Conservation (phyloP, 345 rosid species). For the Isatis tinctoria region DNA sequence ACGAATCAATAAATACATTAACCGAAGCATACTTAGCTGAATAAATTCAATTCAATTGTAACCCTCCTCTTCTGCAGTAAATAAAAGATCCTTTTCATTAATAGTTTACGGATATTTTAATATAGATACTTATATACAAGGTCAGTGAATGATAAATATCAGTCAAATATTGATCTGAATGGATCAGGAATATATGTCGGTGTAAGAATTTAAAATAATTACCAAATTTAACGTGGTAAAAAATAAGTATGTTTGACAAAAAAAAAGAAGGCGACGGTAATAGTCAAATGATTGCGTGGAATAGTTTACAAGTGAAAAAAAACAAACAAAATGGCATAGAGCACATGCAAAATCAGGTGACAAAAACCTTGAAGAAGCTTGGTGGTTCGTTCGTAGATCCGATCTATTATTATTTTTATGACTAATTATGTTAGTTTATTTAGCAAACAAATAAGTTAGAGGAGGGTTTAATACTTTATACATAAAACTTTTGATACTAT, state of each 20-base stretch:
- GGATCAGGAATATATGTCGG: conserved; percentile 11
- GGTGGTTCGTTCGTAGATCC: conserved; percentile 24
- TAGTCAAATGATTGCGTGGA: not conserved
- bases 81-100: not conserved
- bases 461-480: not conserved
- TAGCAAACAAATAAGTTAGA: conserved; percentile 14
- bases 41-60: not conserved
- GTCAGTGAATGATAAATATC: not conserved
- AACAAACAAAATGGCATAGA: not conserved
- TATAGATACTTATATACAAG: not conserved
- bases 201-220: not conserved
- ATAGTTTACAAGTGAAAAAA: not conserved
- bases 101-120: not conserved
- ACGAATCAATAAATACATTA: conserved; percentile 4
- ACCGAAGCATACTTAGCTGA: not conserved
- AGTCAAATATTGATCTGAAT: conserved; percentile 1
- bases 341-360: conserved; percentile 28
- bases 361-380: not conserved
- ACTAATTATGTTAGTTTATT: not conserved
- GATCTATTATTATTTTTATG: not conserved
- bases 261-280: not conserved
- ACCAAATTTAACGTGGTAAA: not conserved
- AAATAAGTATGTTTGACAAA: not conserved
- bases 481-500: not conserved
- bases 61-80: not conserved